Evolutionary conservation across 768 basidiomycete genomes (phyloP), one percentile per base, ranked within the genome.

Genomic region (Boletellus sp.): DNA sequence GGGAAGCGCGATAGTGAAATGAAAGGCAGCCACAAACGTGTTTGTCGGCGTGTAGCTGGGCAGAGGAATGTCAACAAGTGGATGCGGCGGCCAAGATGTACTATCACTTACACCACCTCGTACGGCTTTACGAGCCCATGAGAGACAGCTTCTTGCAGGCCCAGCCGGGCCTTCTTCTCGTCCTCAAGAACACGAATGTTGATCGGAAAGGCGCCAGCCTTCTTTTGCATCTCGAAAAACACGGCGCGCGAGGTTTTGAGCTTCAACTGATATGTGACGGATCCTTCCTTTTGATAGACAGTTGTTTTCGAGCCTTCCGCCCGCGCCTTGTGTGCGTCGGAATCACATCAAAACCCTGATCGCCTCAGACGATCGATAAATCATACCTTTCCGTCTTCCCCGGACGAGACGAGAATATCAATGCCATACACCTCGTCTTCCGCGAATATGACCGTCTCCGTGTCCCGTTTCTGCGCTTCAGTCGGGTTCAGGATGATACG

Each of bases 161-260:
- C 96, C 78, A 98, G 86, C 33, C 95, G 85, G 23, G 92, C 87
- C 46, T 91, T 83, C 73, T 94, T 94, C 78, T 98, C 95, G 63
- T 98, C 95, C 56, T 95, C 95, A 50, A 98, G 78, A 40, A 78
- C 78, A 54, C 96, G 90, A 55, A 99, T 80, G 61, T 94, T 97
- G 79, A 99, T 97, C 31, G 96, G 95, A 83, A 99, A 98, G 5
- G 92, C 79, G 22, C 95, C 95, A 36, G 96, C 91, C 72, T 97
- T 98, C 78, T 93, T 94, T 73, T 94, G 90, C 61, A 97, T 90
- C 71, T 98, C 95, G 43, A 90, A 89, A 74, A 97, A 98, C 36
- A 95, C 87, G n/a, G 87, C 81, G 55, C 95, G 88, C 38, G 94
- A 94, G 55, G 89, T 95, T 77, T 95, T 97, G 84, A 95, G 87